Percentiles rank a stretch among this genome's conserved stretches.
Evolutionary conservation across 768 basidiomycete species (phyloP).

Genomic region (Auricularia heimuer): DNA sequence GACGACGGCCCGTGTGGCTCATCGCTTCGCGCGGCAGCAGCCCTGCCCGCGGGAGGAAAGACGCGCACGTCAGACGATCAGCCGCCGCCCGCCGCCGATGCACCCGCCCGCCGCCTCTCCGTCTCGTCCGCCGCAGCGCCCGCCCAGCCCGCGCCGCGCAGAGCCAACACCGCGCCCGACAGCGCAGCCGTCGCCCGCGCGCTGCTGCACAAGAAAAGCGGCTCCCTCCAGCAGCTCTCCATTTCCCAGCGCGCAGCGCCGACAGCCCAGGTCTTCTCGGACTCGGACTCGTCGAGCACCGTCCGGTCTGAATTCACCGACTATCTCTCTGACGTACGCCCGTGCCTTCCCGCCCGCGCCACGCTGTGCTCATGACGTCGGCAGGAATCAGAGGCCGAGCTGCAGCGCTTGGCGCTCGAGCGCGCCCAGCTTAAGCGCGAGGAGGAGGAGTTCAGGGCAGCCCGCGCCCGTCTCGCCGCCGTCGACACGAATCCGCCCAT

Average conservation of each 20-base stretch:
- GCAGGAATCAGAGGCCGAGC: conserved; percentile 72
- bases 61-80: too few species aligned
- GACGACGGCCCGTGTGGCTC: not conserved
- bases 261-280: conserved; percentile 9
- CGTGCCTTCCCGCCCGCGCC: not conserved
- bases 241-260: conserved; percentile 5
- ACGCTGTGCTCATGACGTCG: not conserved
- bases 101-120: too few species aligned
- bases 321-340: conserved; percentile 58
- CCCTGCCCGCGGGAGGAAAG: too few species aligned
- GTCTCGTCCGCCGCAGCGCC: not conserved
- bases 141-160: not conserved
- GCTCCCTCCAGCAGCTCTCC: not conserved
- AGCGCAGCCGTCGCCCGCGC: conserved; percentile 1
- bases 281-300: conserved; percentile 31
- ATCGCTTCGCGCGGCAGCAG: too few species aligned
- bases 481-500: conserved; percentile 32
- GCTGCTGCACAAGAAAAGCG: not conserved
- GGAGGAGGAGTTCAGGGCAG: conserved; percentile 72
- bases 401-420: conserved; percentile 78
- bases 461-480: conserved; percentile 64
- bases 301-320: conserved; percentile 84
- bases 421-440: conserved; percentile 72
- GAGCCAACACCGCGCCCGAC: not conserved
- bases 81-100: too few species aligned